Conservation (phyloP, 2,329 filamentous ascomycete genomes). For the Xylariaceae sp. region DNA sequence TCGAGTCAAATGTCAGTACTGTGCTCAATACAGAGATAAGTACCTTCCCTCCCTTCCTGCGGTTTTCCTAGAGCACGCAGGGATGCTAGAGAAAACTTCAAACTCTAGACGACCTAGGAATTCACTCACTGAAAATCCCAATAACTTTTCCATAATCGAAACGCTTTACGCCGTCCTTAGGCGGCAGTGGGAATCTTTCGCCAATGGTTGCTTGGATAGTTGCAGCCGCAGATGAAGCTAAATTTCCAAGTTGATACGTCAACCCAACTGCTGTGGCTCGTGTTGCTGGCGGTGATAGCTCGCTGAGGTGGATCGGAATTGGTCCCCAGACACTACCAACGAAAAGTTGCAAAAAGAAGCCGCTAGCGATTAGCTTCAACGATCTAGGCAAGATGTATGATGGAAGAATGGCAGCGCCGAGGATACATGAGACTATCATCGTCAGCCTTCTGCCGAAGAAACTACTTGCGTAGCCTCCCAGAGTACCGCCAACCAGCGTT, state of each 20-base stretch:
- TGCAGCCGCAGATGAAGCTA: constrained; percentile 14
- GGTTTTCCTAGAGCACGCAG: too few relatives aligned
- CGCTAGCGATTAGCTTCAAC: constrained; percentile 8
- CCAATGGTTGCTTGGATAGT: constrained; percentile 18
- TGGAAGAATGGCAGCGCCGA: constrained; percentile 12
- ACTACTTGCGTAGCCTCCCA: constrained; percentile 13
- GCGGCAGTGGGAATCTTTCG: constrained; percentile 13
- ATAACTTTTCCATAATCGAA: constrained; percentile 18
- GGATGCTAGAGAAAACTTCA: too few relatives aligned
- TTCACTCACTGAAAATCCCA: constrained; percentile 7
- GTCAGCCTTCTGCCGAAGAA: constrained; percentile 16
- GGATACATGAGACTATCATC: constrained; percentile 16
- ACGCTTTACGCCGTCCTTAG: constrained; percentile 14
- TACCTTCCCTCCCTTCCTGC: too few relatives aligned
- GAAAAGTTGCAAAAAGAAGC: constrained; percentile 14
- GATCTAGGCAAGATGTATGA: constrained; percentile 14
- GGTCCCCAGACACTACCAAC: constrained; percentile 15
- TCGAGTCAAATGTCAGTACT: too few relatives aligned
- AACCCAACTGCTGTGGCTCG: constrained; percentile 13
- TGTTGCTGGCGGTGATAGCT: constrained; percentile 16
- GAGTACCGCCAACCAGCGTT: constrained; percentile 3
- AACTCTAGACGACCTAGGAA: too few relatives aligned
- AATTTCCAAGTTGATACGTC: constrained; percentile 18
- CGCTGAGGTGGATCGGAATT: constrained; percentile 15
- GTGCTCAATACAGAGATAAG: too few relatives aligned